Evolutionary conservation across 768 basidiomycete genomes (phyloP), one percentile per base, ranked within the genome.

Genomic region (Tulasnella sp.): DNA sequence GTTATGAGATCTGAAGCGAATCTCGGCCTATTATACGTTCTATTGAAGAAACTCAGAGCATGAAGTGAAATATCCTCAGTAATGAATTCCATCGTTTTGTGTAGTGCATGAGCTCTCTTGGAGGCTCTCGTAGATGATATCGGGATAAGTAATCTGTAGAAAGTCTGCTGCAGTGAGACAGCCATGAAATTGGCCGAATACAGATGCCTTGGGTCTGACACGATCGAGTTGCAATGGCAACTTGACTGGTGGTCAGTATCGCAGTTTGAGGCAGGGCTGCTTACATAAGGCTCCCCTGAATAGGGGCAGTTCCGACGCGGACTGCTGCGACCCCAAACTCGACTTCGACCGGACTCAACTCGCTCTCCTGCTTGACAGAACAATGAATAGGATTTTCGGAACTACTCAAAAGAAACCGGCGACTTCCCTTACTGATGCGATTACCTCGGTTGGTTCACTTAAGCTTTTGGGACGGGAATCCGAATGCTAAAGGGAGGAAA

Each of bases 361-460:
- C n/a, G n/a, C 34, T 44, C 52, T 37, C 67, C 22, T 40, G 41
- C 52, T 34, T 65, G 34, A 29, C 59, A 36, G 19, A 64, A 32
- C 22, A 9, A 93, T 94, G 92, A 94, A 94, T 79, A 87, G 92
- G 73, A 88, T 94, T 77, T 94, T 94, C 80, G 92, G 92, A 64
- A 89, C 91, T 29, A 75, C 87, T 8, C 84, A 84, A 80, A 89
- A 88, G 81, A 95, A 93, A 78, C 92, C 95, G 26, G 92, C 93
- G 78, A 87, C 96, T 0, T 84, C 84, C 2, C 86, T 99, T 6
- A 88, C 90, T 74, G 97, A 99, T 82, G 96, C 96, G n/a, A 97
- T 99, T 79, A 82, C 86, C 67, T 89, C 94, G 74, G 91, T 93
- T 76, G 79, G 88, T 82, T 29, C 14, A 4, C 2, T 47, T n/a